Conservation (phyloP, 139 green algal species). For the Chlamydomonas sphaeroides region DNA sequence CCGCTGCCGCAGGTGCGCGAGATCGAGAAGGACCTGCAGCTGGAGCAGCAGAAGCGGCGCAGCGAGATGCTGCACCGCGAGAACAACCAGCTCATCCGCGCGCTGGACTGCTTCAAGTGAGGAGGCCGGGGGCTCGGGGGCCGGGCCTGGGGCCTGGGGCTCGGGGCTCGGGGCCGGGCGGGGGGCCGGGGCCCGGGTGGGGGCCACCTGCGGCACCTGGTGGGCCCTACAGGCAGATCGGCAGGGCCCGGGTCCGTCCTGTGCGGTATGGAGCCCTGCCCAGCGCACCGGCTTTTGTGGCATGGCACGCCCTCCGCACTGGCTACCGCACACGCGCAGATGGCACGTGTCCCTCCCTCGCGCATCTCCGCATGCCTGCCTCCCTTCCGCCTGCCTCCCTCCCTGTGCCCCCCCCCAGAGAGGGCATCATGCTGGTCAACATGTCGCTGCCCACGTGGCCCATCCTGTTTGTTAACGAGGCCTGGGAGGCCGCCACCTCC, state of each 20-base stretch:
- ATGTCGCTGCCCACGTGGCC: slow-evolving; percentile 61
- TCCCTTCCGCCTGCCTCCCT: background rate
- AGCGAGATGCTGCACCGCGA: slow-evolving; percentile 53
- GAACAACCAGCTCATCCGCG: slow-evolving; percentile 62
- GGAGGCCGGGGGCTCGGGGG: background rate
- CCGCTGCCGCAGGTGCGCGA: slow-evolving; percentile 83
- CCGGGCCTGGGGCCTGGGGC: no score
- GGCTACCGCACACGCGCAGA: no score
- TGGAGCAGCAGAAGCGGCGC: slow-evolving; percentile 53
- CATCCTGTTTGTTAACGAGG: slow-evolving; percentile 83
- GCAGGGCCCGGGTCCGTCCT: no score
- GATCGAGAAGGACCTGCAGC: slow-evolving; percentile 83
- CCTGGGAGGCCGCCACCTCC: slow-evolving; percentile 67
- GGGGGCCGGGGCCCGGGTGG: no score
- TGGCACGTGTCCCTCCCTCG: no score
- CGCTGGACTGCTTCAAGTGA: slow-evolving; percentile 75
- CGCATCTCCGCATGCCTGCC: background rate
- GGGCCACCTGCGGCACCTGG: no score
- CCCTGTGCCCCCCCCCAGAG: slow-evolving; percentile 43
- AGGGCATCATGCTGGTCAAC: slow-evolving; percentile 85
- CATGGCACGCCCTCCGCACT: no score
- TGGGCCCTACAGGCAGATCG: no score
- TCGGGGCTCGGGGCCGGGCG: no score
- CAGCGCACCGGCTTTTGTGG: no score
- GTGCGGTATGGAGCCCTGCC: no score